Conservation (phyloP, 2,329 filamentous ascomycete genomes). For the Celoporthe dispersa region DNA sequence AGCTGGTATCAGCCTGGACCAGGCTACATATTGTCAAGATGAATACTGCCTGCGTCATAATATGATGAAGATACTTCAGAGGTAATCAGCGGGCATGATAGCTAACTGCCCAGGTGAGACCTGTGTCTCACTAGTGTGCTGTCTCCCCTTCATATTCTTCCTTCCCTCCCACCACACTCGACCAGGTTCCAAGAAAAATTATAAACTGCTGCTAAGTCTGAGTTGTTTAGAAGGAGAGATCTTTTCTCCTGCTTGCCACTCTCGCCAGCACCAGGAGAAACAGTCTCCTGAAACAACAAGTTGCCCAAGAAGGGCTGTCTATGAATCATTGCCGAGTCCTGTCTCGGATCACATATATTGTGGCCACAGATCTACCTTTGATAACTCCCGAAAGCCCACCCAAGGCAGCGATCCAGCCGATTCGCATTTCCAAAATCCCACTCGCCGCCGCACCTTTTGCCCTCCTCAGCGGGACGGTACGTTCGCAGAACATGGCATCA, state of each 20-base stretch:
- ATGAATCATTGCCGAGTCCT: background rate
- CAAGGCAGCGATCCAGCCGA: background rate
- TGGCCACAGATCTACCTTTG: background rate
- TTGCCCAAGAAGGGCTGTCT: background rate
- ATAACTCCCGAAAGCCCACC: background rate
- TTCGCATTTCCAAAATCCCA: background rate
- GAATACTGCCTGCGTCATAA: background rate
- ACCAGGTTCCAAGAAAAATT: background rate
- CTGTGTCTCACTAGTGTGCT: background rate
- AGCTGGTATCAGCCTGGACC: background rate
- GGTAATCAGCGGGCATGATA: background rate
- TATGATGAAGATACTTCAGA: background rate
- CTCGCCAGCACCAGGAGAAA: background rate
- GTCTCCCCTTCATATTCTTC: background rate
- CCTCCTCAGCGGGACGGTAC: background rate
- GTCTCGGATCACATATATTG: background rate
- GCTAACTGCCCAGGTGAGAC: background rate
- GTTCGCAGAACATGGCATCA: background rate
- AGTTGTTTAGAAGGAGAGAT: background rate
- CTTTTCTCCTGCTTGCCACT: background rate
- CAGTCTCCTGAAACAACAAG: background rate
- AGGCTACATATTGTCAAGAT: slow-evolving; percentile 7
- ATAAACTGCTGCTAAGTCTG: background rate
- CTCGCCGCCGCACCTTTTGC: background rate
- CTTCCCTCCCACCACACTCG: background rate